A percentile compares a stretch with the other conserved stretches of the same genome.
phyloP scores from a whole-genome alignment of 169 alveolate species.

The Cytauxzoon felis region DNA sequence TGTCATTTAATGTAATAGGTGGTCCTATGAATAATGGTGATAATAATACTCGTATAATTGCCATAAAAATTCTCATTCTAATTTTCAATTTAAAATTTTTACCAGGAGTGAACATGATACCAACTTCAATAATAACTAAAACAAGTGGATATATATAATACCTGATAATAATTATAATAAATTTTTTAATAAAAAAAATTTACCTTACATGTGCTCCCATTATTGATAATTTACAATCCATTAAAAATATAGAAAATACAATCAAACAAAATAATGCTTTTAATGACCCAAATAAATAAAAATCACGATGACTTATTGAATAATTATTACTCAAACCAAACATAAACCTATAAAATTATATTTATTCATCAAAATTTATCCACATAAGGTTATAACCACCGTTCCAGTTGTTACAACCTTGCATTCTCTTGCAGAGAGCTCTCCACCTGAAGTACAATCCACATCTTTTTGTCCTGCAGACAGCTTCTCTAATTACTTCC shows the following conservation, averaged over 20 bases:
- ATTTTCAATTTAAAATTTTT: constrained; percentile 45
- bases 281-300: constrained; percentile 66
- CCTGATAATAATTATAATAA: neutral
- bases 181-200: neutral
- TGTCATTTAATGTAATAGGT: constrained; percentile 47
- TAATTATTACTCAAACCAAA: constrained; percentile 71
- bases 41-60: constrained; percentile 23
- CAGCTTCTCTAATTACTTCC: neutral
- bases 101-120: constrained; percentile 18
- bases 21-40: constrained; percentile 47
- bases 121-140: constrained; percentile 4
- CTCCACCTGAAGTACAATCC: neutral
- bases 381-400: no score
- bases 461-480: neutral
- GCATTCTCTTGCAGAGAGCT: neutral
- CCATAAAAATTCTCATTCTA: constrained; percentile 22
- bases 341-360: constrained; percentile 35
- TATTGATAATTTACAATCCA: constrained; percentile 55
- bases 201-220: constrained; percentile 24
- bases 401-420: no score
- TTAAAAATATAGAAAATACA: constrained; percentile 58
- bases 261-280: constrained; percentile 63
- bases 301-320: constrained; percentile 55
- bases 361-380: neutral
- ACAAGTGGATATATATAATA: constrained; percentile 31